A percentile compares a stretch with the other conserved stretches of the same genome.
Conservation (phyloP, 129 eudicot genomes). For the Flaveria brownii region DNA sequence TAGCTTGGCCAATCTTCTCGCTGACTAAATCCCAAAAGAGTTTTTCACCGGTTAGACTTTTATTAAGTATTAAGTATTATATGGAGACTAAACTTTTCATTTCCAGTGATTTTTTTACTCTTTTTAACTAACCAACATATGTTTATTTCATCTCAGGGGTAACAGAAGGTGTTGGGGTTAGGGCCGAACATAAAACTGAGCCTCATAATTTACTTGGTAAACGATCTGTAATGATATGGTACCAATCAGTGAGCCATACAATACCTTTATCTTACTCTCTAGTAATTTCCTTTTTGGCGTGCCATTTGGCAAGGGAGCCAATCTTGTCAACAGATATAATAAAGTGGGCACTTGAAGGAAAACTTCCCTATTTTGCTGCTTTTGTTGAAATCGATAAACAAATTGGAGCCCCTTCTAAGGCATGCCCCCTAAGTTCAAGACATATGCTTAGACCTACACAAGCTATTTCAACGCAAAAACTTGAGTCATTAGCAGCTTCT, state of each 20-base stretch:
- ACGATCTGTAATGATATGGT: slow-evolving; percentile 68
- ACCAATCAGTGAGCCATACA: slow-evolving; percentile 47
- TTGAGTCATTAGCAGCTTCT: slow-evolving; percentile 68
- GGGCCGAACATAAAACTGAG: slow-evolving; percentile 41
- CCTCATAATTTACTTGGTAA: slow-evolving; percentile 62
- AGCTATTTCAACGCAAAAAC: slow-evolving; percentile 48
- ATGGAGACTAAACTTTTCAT: neutral
- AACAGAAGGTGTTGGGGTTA: slow-evolving; percentile 23
- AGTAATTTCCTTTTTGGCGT: slow-evolving; percentile 63
- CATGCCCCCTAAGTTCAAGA: slow-evolving; percentile 61
- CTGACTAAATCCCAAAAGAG: neutral
- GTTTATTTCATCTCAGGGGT: slow-evolving; percentile 45
- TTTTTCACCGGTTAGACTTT: neutral
- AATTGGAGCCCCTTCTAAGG: slow-evolving; percentile 46
- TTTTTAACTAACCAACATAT: slow-evolving; percentile 24
- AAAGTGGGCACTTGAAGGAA: slow-evolving; percentile 71
- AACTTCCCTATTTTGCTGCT: slow-evolving; percentile 75
- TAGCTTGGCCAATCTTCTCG: neutral
- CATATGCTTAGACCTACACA: slow-evolving; percentile 69
- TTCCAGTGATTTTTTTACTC: neutral
- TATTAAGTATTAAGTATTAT: neutral
- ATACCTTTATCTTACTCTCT: slow-evolving; percentile 61
- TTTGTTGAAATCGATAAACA: slow-evolving; percentile 61
- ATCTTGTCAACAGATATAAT: slow-evolving; percentile 65
- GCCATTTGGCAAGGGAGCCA: slow-evolving; percentile 81